phyloP scores from a whole-genome alignment of 257 asterid species.

The Ocimum tenuiflorum region DNA sequence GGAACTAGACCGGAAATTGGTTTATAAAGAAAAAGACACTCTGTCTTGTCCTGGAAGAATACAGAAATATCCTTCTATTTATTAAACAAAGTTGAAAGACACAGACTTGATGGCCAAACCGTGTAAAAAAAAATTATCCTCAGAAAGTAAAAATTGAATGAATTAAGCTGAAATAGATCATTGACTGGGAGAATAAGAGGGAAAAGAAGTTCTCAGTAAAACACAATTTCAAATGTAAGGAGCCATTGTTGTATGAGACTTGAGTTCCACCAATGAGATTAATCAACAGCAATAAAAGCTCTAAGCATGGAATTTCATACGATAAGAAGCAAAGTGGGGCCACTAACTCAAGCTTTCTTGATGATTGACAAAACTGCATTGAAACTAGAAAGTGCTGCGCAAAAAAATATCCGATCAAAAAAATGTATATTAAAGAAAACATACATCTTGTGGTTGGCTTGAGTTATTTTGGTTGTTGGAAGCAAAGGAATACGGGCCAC shows the following conservation, averaged over 20 bases:
- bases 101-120: not conserved
- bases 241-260: not conserved
- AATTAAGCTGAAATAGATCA: not conserved
- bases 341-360: not conserved
- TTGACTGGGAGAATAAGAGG: not conserved
- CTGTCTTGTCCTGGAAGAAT: not conserved
- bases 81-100: not conserved
- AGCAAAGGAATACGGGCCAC: conserved; percentile 39
- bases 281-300: not conserved
- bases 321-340: too few relatives aligned
- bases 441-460: conserved; percentile 58
- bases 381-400: conserved; percentile 5
- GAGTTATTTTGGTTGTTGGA: conserved; percentile 41
- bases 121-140: not conserved
- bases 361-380: not conserved
- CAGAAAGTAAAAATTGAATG: not conserved
- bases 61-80: too few relatives aligned
- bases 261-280: not conserved
- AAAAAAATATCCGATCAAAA: not conserved
- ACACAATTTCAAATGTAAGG: not conserved
- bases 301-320: not conserved
- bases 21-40: not conserved
- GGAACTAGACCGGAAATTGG: not conserved
- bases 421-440: conserved; percentile 29
- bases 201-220: not conserved